Conservation (phyloP, 768 basidiomycete species). For the Serendipita indica region DNA sequence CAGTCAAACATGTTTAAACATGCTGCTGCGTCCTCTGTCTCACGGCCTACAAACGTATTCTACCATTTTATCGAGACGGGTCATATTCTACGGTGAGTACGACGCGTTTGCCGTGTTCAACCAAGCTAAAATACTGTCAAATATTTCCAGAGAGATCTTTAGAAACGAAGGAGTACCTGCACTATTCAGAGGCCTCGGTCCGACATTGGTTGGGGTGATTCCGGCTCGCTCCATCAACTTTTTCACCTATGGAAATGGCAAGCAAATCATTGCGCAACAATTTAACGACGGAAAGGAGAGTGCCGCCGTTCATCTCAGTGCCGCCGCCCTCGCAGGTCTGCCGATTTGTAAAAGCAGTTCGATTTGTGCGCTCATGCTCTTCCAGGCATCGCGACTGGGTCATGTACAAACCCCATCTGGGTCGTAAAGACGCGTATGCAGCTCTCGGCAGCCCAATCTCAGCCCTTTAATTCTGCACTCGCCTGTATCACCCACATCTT, state of each 20-base stretch:
- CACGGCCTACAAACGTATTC: conserved; percentile 42
- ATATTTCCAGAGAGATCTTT: conserved; percentile 59
- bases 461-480: conserved; percentile 16
- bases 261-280: conserved; percentile 68
- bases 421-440: conserved; percentile 96
- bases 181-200: conserved; percentile 86
- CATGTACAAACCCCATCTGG: conserved; percentile 97
- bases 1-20: conserved; percentile 76
- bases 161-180: conserved; percentile 76
- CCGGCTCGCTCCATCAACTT: conserved; percentile 97
- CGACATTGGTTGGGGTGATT: conserved; percentile 85
- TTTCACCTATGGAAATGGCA: conserved; percentile 94
- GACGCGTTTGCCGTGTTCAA: neutral
- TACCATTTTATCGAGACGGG: conserved; percentile 94
- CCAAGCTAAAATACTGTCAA: conserved; percentile 1
- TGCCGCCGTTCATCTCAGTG: conserved; percentile 66
- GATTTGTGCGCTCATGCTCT: neutral
- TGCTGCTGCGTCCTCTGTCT: conserved; percentile 20
- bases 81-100: conserved; percentile 64
- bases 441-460: conserved; percentile 33
- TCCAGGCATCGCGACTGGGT: conserved; percentile 63
- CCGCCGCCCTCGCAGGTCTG: conserved; percentile 58
- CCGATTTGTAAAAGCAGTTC: neutral
- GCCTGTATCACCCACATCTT: conserved; percentile 56
- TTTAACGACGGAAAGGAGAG: conserved; percentile 76